These are phyloP conservation scores for Corchorus olitorius DNA, from an alignment of 345 rosid genomes.

Conservation along the genomic window DNA sequence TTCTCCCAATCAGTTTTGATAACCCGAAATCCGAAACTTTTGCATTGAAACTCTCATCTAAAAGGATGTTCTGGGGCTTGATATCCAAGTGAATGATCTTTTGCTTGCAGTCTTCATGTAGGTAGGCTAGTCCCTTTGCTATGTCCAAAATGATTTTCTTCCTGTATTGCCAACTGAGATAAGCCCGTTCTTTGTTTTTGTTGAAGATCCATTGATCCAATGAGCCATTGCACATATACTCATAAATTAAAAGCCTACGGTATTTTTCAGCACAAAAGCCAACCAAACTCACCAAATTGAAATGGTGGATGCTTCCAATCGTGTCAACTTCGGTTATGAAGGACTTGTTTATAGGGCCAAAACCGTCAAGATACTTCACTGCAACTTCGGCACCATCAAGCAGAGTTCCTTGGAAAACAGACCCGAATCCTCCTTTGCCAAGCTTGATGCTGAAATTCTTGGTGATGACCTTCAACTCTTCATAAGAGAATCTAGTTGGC, in stretches of 20 bases:
- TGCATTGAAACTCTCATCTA: no score
- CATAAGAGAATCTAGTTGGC: constrained; percentile 11
- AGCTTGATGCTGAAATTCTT: constrained; percentile 2
- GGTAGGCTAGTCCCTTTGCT: no score
- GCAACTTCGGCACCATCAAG: not conserved
- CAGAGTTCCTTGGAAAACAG: not conserved
- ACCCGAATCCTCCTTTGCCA: constrained; percentile 11
- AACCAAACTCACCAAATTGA: constrained; percentile 17
- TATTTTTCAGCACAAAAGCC: constrained; percentile 21
- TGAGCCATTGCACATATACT: no score
- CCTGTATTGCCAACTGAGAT: no score
- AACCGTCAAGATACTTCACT: not conserved
- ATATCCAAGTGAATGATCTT: no score
- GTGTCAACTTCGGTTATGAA: not conserved
- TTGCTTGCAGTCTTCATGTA: no score
- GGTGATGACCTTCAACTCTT: constrained; percentile 6
- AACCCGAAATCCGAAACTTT: no score
- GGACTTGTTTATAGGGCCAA: not conserved
- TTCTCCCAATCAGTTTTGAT: no score
- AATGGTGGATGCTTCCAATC: constrained; percentile 8
- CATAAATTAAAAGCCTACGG: not conserved
- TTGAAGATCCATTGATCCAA: no score
- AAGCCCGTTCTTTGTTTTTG: no score
- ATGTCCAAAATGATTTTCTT: no score
- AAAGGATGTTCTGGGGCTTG: no score